phyloP scores from a whole-genome alignment of 331 rosid genomes.

The Malus hybrid region DNA sequence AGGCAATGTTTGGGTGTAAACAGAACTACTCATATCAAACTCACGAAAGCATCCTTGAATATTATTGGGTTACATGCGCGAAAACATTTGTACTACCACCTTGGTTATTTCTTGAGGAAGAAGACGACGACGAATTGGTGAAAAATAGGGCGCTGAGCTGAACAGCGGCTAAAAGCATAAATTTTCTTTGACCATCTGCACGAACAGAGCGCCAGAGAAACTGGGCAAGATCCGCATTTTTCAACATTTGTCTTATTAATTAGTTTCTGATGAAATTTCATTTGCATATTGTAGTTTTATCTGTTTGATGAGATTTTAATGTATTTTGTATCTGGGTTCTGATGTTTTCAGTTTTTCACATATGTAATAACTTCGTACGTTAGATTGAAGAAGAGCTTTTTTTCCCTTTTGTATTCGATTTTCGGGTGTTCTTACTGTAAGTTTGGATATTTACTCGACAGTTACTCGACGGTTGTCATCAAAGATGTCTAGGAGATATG shows the following conservation, averaged over 20 bases:
- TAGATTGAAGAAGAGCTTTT: not conserved
- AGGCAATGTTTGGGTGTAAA: no score
- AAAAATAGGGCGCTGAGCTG: not conserved
- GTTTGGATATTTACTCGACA: not conserved
- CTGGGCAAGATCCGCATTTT: not conserved
- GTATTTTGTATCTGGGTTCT: not conserved
- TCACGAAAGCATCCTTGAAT: not conserved
- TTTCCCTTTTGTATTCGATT: no score
- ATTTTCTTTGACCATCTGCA: not conserved
- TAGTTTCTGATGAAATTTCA: no score
- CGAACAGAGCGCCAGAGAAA: not conserved
- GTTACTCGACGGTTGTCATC: not conserved
- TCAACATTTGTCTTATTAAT: not conserved
- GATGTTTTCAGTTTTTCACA: not conserved
- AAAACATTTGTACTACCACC: not conserved
- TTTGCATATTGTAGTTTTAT: no score
- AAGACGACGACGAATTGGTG: not conserved
- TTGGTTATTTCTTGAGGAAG: not conserved
- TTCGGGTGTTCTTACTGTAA: no score
- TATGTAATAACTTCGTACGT: not conserved
- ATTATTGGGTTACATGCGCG: not conserved
- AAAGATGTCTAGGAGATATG: constrained; percentile 61
- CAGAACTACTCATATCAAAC: no score
- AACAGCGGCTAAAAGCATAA: not conserved
- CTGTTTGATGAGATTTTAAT: not conserved